Evolutionary conservation across 2,329 filamentous ascomycete genomes (phyloP), one percentile per base, ranked within the genome.

Genomic region (Fusarium sp.): DNA sequence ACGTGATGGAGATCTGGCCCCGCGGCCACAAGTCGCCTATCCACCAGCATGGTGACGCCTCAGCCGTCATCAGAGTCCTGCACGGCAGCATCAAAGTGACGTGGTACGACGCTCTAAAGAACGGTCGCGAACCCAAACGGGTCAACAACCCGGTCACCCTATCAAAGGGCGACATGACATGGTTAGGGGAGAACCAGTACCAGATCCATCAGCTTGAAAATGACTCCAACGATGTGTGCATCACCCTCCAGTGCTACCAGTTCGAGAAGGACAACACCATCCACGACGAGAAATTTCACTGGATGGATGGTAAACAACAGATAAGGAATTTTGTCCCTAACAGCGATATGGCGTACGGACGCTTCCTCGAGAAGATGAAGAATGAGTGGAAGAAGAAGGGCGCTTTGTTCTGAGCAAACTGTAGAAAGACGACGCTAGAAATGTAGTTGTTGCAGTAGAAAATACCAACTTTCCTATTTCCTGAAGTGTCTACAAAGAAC

Each of bases 1-100:
- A 61, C 18, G 38, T 61, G 2, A 61, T 61, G 58, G 58, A 61
- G 5, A 61, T 61, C 18, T 61, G 58, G 58, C 58, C 58, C 27
- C 58, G 38, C 6, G 58, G 58, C 6, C 58, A 45, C 58, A n/a
- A 8, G 1, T 61, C 58, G 2, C 58, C 58, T 5, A 61, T 45
- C 10, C 38, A 61, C 7, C 58, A 61, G n/a, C 58, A 61, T 8
- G 58, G 58, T 4, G 40, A 61, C 11, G 38, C 58, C 29, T 61
- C 58, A 1, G 58, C 38, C 9, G 20, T 61, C 6, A 61, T 61
- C 24, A 31, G 58, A 7, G 58, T 61, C 20, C 29, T 61, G 7
- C 27, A 45, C 58, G 58, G 58, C n/a, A 61, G 38, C 27, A 61
- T 61, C 38, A 18, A 61, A 2, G 58, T 61, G 20, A 57, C 52